Evolutionary conservation across 306 rosid genomes (phyloP).

Genomic region (Datisca glomerata): DNA sequence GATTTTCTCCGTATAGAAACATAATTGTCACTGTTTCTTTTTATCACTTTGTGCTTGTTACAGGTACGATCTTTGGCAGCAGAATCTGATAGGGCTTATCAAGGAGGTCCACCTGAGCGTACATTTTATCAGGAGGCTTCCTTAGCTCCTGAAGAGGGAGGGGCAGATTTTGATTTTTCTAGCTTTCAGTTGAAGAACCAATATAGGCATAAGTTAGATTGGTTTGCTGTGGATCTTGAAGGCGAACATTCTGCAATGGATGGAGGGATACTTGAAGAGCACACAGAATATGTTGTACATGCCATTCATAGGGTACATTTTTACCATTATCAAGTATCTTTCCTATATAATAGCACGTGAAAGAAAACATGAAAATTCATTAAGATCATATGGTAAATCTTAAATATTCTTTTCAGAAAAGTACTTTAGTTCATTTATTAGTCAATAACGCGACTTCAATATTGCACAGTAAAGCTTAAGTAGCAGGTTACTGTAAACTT

Average conservation of each 20-base stretch:
- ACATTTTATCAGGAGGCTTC: constrained; percentile 63
- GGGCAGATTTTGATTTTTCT: constrained; percentile 22
- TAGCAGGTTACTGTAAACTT: too few relatives aligned
- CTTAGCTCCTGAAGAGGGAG: constrained; percentile 53
- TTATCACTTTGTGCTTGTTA: constrained; percentile 1
- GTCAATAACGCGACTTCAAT: too few relatives aligned
- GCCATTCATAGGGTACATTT: constrained; percentile 80
- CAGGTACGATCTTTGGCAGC: constrained; percentile 94
- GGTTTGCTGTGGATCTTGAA: constrained; percentile 96
- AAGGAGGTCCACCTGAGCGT: constrained; percentile 72
- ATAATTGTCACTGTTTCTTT: constrained; percentile 1
- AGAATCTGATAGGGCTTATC: constrained; percentile 90
- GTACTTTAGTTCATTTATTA: too few relatives aligned
- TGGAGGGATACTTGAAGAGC: constrained; percentile 86
- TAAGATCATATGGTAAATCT: too few relatives aligned
- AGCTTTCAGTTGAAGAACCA: constrained; percentile 45
- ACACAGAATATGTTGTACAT: constrained; percentile 73
- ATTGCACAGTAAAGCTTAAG: too few relatives aligned
- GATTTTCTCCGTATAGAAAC: neutral
- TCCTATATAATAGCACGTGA: too few relatives aligned
- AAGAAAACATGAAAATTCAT: too few relatives aligned
- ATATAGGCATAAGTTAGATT: constrained; percentile 64
- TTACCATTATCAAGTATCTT: constrained; percentile 2
- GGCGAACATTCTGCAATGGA: constrained; percentile 99
- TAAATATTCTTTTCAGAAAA: too few relatives aligned